A percentile compares a stretch with the other conserved stretches of the same genome.
phyloP scores from a whole-genome alignment of 306 rosid genomes.

The Dalbergia cultrata region DNA sequence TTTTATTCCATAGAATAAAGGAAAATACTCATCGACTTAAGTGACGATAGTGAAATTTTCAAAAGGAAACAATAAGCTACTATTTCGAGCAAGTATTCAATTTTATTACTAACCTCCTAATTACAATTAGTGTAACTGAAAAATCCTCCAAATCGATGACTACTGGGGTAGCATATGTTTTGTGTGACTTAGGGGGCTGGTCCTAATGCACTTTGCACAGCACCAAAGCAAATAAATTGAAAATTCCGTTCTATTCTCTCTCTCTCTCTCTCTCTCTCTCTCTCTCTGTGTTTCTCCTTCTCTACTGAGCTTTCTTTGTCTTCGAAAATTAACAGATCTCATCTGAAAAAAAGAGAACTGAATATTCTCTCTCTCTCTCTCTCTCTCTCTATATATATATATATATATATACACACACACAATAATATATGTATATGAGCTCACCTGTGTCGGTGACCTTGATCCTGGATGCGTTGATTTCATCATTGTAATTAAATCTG shows the following conservation, averaged over 20 bases:
- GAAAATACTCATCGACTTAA: too few species aligned
- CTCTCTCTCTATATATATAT: background rate
- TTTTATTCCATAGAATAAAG: too few species aligned
- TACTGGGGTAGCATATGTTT: background rate
- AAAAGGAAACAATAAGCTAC: background rate
- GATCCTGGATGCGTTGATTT: conserved; percentile 39
- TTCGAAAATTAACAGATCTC: conserved; percentile 50
- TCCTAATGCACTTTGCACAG: background rate
- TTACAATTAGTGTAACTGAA: background rate
- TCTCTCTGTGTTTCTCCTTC: background rate
- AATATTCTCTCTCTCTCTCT: conserved; percentile 35
- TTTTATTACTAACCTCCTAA: background rate
- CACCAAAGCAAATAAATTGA: conserved; percentile 1
- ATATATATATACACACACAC: background rate
- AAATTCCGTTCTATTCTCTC: too few species aligned
- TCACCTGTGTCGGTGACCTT: conserved; percentile 39
- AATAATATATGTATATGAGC: conserved; percentile 13
- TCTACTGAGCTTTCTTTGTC: background rate
- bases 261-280: conserved; percentile 11
- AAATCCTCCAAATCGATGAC: background rate
- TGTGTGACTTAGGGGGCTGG: conserved; percentile 16
- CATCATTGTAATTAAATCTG: conserved; percentile 47
- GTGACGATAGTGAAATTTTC: too few species aligned
- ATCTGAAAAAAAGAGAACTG: conserved; percentile 40
- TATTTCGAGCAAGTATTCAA: background rate